A percentile compares a stretch with the other conserved stretches of the same genome.
phyloP scores from a whole-genome alignment of 495 filamentous ascomycete species.

The Xylaria flabelliformis region DNA sequence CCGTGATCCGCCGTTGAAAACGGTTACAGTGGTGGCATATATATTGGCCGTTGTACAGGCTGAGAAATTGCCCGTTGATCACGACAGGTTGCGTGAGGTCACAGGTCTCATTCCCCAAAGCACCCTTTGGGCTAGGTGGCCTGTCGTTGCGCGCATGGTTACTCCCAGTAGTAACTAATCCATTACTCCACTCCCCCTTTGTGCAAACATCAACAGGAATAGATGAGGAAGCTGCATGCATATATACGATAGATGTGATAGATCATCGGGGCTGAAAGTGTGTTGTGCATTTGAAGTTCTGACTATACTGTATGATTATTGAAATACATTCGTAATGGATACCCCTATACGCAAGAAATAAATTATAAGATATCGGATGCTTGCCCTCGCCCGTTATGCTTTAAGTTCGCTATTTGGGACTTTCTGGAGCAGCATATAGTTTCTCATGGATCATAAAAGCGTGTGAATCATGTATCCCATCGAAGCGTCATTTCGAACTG shows the following conservation, averaged over 20 bases:
- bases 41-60: conserved; percentile 50
- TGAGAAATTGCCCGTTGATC: conserved; percentile 51
- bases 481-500: neutral
- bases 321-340: neutral
- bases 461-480: neutral
- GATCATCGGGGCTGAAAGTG: neutral
- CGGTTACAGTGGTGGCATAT: conserved; percentile 57
- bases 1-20: conserved; percentile 61
- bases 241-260: neutral
- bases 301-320: neutral
- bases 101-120: conserved; percentile 27
- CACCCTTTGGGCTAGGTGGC: conserved; percentile 14
- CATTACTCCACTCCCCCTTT: neutral
- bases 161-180: neutral
- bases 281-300: neutral
- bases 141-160: conserved; percentile 11
- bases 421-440: neutral
- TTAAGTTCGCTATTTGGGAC: neutral
- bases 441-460: neutral
- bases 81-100: conserved; percentile 44
- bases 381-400: neutral
- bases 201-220: neutral
- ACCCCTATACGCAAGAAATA: conserved; percentile 7
- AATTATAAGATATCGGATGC: neutral
- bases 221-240: neutral